Evolutionary conservation across 306 rosid genomes (phyloP), one percentile per base, ranked within the genome.

Genomic region (Quillaja saponaria): DNA sequence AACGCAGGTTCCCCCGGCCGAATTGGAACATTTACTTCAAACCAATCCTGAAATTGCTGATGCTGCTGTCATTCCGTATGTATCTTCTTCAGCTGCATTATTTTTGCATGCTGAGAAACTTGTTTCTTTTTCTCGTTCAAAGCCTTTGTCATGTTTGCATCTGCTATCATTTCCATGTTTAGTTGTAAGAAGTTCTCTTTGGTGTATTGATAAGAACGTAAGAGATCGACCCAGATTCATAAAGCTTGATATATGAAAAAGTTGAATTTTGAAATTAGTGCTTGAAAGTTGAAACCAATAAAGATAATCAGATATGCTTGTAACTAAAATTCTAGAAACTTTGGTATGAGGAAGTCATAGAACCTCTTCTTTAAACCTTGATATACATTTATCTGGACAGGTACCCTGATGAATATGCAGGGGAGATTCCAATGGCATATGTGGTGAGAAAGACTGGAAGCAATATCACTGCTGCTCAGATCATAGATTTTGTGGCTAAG

Each of bases 61-160:
- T 73, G 87, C 73, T 38, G 94, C 99, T 41, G 95, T 92, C 47
- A 42, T 92, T 70, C 96, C 99, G 99, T 92, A 83, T 38, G 95
- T 47, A 40, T 65, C 33, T 14, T 1, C 10, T 17, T 34, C 54
- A 34, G 13, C 18, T 28, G 35, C 28, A 17, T 40, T 68, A 35
- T 37, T 13, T 48, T 10, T n/a, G n/a, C 21, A 13, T 21, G 41
- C 49, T 15, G 5, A 4, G 28, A 51, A 47, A 21, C 61, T 49
- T 13, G 53, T 38, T 42, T 61, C 19, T 44, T 13, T 41, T n/a
- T n/a, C n/a, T n/a, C n/a, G n/a, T n/a, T n/a, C n/a, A n/a, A n/a
- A n/a, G n/a, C n/a, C n/a, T 10, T 10, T 44, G 12, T 25, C 48
- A 18, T 44, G 17, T 46, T 60, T 49, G 10, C 52, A 13, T 42